Evolutionary conservation across 495 filamentous ascomycete genomes (phyloP).

Genomic region (Parmelia sp.): DNA sequence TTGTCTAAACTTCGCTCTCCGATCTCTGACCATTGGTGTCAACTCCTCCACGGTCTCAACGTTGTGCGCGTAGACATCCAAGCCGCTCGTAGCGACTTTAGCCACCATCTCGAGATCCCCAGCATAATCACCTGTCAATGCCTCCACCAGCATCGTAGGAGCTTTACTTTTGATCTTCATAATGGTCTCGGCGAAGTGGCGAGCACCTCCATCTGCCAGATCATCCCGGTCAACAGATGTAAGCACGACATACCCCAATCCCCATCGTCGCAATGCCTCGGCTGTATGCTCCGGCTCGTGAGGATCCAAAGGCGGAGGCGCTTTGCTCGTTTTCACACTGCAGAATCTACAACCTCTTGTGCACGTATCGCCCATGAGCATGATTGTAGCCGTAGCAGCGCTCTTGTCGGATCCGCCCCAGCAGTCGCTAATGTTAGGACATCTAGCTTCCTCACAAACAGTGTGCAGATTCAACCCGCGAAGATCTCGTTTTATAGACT

Average conservation of each 20-base stretch:
- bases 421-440: constrained; percentile 95
- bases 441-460: constrained; percentile 95
- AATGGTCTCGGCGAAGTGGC: constrained; percentile 92
- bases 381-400: constrained; percentile 93
- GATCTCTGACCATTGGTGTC: constrained; percentile 83
- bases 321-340: constrained; percentile 79
- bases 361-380: constrained; percentile 99
- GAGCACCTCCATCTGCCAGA: constrained; percentile 76
- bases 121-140: constrained; percentile 81
- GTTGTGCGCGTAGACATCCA: constrained; percentile 97
- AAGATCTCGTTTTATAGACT: constrained; percentile 88
- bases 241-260: constrained; percentile 89
- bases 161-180: constrained; percentile 87
- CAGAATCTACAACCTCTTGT: constrained; percentile 96
- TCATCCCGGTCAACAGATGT: constrained; percentile 94
- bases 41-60: constrained; percentile 90
- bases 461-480: constrained; percentile 86
- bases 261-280: constrained; percentile 88
- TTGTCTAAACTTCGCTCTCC: constrained; percentile 83
- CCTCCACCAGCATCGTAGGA: constrained; percentile 84
- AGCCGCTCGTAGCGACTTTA: constrained; percentile 73
- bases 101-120: constrained; percentile 78
- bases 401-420: constrained; percentile 88
- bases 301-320: constrained; percentile 77
- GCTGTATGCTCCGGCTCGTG: constrained; percentile 97